These are phyloP conservation scores for Rhizopus delemar DNA, from an alignment of 371 early-diverging fungal species.

Conservation along the genomic window DNA sequence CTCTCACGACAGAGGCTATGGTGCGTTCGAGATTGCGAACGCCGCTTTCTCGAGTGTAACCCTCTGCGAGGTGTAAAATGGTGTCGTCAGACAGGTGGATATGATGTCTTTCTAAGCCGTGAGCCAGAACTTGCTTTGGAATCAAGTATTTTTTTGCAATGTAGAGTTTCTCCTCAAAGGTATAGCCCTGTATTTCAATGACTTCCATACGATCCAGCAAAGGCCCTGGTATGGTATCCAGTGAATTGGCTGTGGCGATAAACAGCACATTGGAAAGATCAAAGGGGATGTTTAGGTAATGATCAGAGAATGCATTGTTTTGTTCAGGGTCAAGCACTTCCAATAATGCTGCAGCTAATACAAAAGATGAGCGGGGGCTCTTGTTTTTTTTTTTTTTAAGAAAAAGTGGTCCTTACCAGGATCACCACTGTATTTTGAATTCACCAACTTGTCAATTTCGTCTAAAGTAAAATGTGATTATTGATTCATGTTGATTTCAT, in stretches of 20 bases:
- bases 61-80: conserved; percentile 61
- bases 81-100: conserved; percentile 53
- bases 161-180: conserved; percentile 75
- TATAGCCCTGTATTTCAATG: conserved; percentile 83
- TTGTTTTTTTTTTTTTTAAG: not conserved
- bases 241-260: conserved; percentile 85
- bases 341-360: conserved; percentile 69
- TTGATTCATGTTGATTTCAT: no score
- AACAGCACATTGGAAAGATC: conserved; percentile 81
- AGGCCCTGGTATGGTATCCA: conserved; percentile 78
- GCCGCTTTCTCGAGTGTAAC: conserved; percentile 84
- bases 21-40: conserved; percentile 79
- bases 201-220: conserved; percentile 88
- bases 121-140: conserved; percentile 68
- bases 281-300: conserved; percentile 80
- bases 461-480: conserved; percentile 35
- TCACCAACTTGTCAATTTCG: conserved; percentile 84
- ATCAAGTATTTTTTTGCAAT: conserved; percentile 52
- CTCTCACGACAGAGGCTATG: conserved; percentile 71
- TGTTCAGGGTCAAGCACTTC: conserved; percentile 91
- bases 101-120: conserved; percentile 59
- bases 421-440: conserved; percentile 69
- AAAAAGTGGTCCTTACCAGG: conserved; percentile 43
- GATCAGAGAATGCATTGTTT: conserved; percentile 75
- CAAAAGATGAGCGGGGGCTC: not conserved